Conservation (phyloP, 148 eudicot genomes). For the Pouteria glomerata region DNA sequence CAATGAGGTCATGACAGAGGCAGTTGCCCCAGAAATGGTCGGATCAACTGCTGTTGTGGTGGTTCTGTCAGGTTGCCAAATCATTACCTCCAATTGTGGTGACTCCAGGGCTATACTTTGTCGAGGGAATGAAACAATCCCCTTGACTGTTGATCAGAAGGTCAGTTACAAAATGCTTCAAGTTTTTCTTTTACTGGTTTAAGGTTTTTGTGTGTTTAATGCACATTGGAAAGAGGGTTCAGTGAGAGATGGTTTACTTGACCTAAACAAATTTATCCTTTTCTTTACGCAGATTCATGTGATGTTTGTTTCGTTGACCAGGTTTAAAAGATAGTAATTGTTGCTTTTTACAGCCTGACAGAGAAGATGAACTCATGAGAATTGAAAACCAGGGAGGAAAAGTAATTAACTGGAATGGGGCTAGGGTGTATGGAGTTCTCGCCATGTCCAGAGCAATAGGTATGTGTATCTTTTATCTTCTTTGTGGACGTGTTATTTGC, state of each 20-base stretch:
- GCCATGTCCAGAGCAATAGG: conserved; percentile 87
- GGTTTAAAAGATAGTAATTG: conserved; percentile 11
- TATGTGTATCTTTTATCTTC: conserved; percentile 11
- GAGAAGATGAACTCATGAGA: conserved; percentile 67
- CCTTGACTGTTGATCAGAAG: conserved; percentile 80
- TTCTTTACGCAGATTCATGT: neutral
- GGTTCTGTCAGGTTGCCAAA: conserved; percentile 69
- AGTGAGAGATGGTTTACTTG: neutral
- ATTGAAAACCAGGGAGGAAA: conserved; percentile 62
- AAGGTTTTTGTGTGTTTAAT: neutral
- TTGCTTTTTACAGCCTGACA: conserved; percentile 57
- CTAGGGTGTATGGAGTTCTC: conserved; percentile 79
- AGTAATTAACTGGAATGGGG: conserved; percentile 77
- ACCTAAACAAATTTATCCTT: too few species aligned
- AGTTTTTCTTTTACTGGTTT: neutral
- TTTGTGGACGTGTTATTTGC: neutral
- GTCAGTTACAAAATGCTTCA: conserved; percentile 21
- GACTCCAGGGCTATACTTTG: conserved; percentile 81
- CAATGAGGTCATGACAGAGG: conserved; percentile 39
- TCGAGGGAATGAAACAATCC: conserved; percentile 61
- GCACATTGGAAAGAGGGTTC: neutral
- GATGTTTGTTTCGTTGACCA: neutral
- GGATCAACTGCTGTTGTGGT: conserved; percentile 85
- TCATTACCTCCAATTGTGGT: conserved; percentile 70
- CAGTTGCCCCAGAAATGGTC: conserved; percentile 51